These are phyloP conservation scores for Thuja plicata DNA, from an alignment of 83 land plant genomes.

Conservation along the genomic window DNA sequence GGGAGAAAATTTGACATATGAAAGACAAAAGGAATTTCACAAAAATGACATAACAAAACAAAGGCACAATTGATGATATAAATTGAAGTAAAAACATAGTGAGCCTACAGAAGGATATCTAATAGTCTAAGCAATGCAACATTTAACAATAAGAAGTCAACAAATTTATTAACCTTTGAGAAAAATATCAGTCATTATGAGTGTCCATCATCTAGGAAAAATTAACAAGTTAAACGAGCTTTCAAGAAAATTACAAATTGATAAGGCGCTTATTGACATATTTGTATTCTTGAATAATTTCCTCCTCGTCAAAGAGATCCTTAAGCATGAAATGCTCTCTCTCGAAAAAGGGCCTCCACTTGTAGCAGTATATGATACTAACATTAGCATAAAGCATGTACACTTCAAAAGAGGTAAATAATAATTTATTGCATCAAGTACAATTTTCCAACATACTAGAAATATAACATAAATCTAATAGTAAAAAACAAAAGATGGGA, in stretches of 20 bases:
- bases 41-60: background rate
- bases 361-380: conserved; percentile 16
- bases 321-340: conserved; percentile 77
- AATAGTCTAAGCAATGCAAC: background rate
- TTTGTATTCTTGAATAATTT: conserved; percentile 90
- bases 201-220: background rate
- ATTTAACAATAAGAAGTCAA: background rate
- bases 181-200: background rate
- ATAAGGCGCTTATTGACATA: conserved; percentile 74
- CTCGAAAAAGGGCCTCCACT: conserved; percentile 80
- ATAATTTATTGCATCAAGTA: background rate
- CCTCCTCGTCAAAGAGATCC: conserved; percentile 90
- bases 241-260: conserved; percentile 53
- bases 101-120: background rate
- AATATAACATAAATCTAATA: background rate
- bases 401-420: background rate
- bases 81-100: background rate
- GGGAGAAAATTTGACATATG: background rate
- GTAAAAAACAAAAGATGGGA: background rate
- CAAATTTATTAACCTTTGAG: background rate
- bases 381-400: background rate
- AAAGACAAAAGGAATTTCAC: background rate
- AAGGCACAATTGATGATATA: background rate
- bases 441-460: background rate
- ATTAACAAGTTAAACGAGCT: background rate